Evolutionary conservation across 2,329 filamentous ascomycete species (phyloP), one percentile per base, ranked within the genome.

Genomic region (Stachybotrys chlorohalonatus): DNA sequence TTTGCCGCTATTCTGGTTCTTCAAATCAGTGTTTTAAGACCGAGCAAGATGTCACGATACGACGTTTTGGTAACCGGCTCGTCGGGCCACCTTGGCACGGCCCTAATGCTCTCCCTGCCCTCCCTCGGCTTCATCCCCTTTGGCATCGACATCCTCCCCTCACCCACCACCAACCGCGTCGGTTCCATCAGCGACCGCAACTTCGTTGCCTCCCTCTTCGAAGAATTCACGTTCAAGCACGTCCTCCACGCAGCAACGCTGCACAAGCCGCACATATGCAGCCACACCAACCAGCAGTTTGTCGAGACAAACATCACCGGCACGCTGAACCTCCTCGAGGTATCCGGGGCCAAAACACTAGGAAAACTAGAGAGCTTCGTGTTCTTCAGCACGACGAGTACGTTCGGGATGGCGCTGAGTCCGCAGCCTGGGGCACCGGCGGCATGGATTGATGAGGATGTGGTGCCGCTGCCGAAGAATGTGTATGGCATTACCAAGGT

Each of bases 401-500:
- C 71, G 0, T 76, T 76, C 31, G 75, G 75, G 30, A 55, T 59
- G 0, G 73, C 74, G 0, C 62, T 77, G 7, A 68, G 67, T 52
- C 72, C 73, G 0, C 52, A 55, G 1, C 64, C 63, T 0, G 72
- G 71, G 1, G 52, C 56, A 0, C 72, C 74, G 1, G 74, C 74
- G 0, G 71, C 66, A 1, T 75, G 74, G 74, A 77, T 77, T 57
- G 65, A 72, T 59, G 75, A 77, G 59, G 45, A 56, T 0, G 70
- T 75, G 7, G 63, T 64, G 0, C 71, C 74, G 0, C 58, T 66
- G 17, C 73, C 75, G 2, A 77, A 77, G 56, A 78, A 78, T 61
- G 75, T 77, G 49, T 77, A 78, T 58, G 76, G 76, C 53, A 68
- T 70, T 4, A 79, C 76, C 16, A 79, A 79, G 52, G 65, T 70